Evolutionary conservation across 2,329 filamentous ascomycete genomes (phyloP).

Genomic region (Epichloe coenophiala): DNA sequence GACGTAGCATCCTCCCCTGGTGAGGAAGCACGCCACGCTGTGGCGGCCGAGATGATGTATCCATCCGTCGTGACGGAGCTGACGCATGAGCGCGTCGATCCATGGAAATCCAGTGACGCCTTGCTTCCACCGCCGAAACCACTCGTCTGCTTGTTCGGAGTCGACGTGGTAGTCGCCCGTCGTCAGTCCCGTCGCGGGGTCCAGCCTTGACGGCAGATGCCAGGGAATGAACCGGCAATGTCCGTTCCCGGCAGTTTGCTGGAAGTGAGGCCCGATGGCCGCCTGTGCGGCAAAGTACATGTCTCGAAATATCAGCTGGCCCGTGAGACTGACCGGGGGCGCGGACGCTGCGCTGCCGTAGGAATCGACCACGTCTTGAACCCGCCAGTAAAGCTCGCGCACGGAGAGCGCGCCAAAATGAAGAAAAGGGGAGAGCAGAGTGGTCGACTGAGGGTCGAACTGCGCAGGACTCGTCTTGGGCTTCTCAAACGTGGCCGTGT

Average conservation of each 20-base stretch:
- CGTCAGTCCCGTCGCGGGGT: constrained; percentile 27
- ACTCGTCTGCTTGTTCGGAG: constrained; percentile 44
- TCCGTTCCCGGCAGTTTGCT: constrained; percentile 50
- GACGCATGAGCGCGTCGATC: constrained; percentile 71
- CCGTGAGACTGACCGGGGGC: constrained; percentile 59
- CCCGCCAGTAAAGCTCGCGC: constrained; percentile 60
- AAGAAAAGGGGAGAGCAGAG: constrained; percentile 57
- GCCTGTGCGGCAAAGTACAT: constrained; percentile 77
- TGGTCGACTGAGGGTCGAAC: constrained; percentile 61
- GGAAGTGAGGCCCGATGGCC: constrained; percentile 48
- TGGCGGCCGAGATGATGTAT: constrained; percentile 69
- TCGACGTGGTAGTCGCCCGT: constrained; percentile 53
- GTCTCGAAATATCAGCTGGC: constrained; percentile 64
- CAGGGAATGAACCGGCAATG: constrained; percentile 65
- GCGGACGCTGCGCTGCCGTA: constrained; percentile 43
- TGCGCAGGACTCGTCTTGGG: constrained; percentile 62
- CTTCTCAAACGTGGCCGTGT: constrained; percentile 63
- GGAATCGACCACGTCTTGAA: constrained; percentile 45
- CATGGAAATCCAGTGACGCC: constrained; percentile 65
- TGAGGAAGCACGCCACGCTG: constrained; percentile 70
- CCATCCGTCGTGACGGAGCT: constrained; percentile 59
- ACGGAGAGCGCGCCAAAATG: constrained; percentile 63
- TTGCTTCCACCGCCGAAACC: constrained; percentile 55
- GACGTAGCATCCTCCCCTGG: constrained; percentile 63
- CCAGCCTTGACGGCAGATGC: constrained; percentile 54